These are phyloP conservation scores for Globisporangium recalcitrans DNA, from an alignment of 352 stramenopile genomes.

Conservation along the genomic window DNA sequence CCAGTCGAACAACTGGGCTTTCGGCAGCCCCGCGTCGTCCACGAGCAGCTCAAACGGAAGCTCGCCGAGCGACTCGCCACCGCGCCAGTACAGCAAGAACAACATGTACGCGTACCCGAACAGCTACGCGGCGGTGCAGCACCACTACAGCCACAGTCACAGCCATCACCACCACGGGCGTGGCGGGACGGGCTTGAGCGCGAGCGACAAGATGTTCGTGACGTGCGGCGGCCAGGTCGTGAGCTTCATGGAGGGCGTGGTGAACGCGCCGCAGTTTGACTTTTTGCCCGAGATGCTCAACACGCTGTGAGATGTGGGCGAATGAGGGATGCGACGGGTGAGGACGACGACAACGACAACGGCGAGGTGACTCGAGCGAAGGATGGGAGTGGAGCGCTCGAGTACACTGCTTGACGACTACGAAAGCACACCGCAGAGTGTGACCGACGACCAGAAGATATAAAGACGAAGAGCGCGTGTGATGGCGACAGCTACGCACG, in stretches of 20 bases:
- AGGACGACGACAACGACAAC: too few relatives aligned
- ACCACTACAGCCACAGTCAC: constrained; percentile 10
- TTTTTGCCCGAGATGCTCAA: constrained; percentile 33
- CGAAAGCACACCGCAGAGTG: neutral
- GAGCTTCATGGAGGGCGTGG: constrained; percentile 79
- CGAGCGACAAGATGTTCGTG: constrained; percentile 62
- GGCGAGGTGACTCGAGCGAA: too few relatives aligned
- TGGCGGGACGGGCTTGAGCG: constrained; percentile 4
- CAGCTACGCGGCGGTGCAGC: constrained; percentile 13
- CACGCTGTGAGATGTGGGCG: constrained; percentile 10
- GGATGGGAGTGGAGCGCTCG: too few relatives aligned
- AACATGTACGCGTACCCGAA: constrained; percentile 23
- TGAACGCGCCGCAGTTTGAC: constrained; percentile 65
- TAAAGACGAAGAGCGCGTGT: neutral
- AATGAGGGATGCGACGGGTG: too few relatives aligned
- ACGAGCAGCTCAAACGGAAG: constrained; percentile 18
- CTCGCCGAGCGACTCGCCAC: constrained; percentile 18
- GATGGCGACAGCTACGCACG: neutral
- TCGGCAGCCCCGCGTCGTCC: constrained; percentile 17
- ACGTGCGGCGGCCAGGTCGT: constrained; percentile 75
- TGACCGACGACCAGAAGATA: neutral
- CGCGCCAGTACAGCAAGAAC: constrained; percentile 26
- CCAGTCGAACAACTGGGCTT: constrained; percentile 22
- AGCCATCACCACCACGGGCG: constrained; percentile 16
- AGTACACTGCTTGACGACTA: too few relatives aligned